A percentile compares a stretch with the other conserved stretches of the same genome.
Conservation (phyloP, 441 rosid genomes). For the Jatropha podagrica region DNA sequence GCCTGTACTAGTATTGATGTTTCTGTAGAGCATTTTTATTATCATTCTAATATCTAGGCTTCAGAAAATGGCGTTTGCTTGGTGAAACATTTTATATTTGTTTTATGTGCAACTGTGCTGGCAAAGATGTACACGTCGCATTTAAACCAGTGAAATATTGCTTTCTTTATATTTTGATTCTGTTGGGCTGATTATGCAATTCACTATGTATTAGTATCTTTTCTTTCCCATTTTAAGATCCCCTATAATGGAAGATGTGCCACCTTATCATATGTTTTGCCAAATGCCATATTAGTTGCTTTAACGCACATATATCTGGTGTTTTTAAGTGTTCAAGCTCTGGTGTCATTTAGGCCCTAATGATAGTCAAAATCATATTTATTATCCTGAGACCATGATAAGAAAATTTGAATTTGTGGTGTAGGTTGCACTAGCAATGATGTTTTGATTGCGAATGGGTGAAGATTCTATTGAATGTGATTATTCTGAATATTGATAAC, state of each 20-base stretch:
- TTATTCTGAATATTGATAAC: background rate
- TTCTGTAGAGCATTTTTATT: background rate
- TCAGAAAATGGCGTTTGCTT: background rate
- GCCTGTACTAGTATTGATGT: background rate
- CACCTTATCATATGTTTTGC: background rate
- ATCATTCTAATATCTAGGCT: background rate
- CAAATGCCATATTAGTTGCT: background rate
- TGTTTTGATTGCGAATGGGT: background rate
- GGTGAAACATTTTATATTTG: background rate
- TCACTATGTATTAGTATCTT: background rate
- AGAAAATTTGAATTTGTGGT: background rate
- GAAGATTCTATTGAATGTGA: background rate
- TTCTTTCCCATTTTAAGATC: background rate
- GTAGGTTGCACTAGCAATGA: background rate
- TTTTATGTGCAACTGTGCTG: background rate
- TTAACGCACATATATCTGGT: background rate
- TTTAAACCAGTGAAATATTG: background rate
- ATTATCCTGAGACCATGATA: constrained; percentile 1
- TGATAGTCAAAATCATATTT: background rate
- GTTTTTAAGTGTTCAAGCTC: background rate
- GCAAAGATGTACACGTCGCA: background rate
- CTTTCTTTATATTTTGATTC: background rate
- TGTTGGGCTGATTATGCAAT: background rate
- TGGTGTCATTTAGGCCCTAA: background rate
- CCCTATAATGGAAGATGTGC: background rate